phyloP scores from a whole-genome alignment of 441 rosid genomes.

The Manihot esculenta region DNA sequence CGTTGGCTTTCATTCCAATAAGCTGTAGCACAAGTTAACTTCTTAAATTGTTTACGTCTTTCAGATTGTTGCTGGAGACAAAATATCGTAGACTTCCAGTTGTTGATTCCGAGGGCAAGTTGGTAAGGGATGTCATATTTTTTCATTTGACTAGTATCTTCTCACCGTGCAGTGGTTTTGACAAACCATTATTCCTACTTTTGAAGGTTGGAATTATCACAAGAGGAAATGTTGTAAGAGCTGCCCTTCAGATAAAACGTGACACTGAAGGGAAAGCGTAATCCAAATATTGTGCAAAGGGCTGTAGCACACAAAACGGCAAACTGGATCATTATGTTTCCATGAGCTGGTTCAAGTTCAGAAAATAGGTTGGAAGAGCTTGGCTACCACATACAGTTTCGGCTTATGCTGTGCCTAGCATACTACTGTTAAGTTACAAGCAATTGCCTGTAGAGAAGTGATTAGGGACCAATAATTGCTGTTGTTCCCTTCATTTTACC shows the following conservation, averaged over 20 bases:
- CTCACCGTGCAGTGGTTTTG: neutral
- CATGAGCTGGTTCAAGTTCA: conserved; percentile 10
- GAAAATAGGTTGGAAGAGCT: conserved; percentile 23
- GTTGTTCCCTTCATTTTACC: conserved; percentile 3
- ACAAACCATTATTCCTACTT: conserved; percentile 2
- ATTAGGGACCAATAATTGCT: conserved; percentile 15
- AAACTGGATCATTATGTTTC: conserved; percentile 11
- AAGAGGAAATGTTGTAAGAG: conserved; percentile 92
- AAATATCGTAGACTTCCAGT: conserved; percentile 94
- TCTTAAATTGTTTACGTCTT: conserved; percentile 17
- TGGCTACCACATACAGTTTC: conserved; percentile 20
- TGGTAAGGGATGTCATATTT: conserved; percentile 46
- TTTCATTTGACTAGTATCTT: neutral
- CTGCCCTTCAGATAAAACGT: conserved; percentile 84
- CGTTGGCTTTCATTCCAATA: neutral
- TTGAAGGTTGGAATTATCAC: conserved; percentile 89
- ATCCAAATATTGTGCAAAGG: neutral
- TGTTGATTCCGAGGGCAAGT: conserved; percentile 75
- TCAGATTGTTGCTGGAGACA: conserved; percentile 81
- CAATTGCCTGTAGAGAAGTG: neutral
- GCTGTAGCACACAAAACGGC: conserved; percentile 16
- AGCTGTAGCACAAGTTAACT: conserved; percentile 7
- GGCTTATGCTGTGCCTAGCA: conserved; percentile 4
- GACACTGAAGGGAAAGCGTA: conserved; percentile 38
- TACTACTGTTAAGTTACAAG: neutral